These are phyloP conservation scores for Candida freyschussii DNA, from an alignment of 1,139 yeast genomes.

Conservation along the genomic window DNA sequence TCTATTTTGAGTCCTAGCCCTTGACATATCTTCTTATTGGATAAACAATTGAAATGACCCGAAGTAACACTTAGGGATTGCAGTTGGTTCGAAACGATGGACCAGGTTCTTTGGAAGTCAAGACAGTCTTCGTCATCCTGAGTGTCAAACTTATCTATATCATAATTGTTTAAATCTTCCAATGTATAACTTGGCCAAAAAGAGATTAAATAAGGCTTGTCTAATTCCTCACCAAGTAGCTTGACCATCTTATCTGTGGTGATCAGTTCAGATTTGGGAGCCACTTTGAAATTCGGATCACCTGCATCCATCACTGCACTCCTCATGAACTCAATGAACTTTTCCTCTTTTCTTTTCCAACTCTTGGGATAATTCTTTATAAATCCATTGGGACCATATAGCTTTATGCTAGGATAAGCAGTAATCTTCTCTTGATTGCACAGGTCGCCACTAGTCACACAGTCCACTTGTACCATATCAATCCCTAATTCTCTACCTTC, in stretches of 20 bases:
- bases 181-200: constrained; percentile 57
- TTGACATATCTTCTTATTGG: constrained; percentile 45
- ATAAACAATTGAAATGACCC: constrained; percentile 56
- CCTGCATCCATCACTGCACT: constrained; percentile 46
- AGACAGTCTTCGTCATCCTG: constrained; percentile 46
- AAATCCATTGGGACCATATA: constrained; percentile 52
- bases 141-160: constrained; percentile 34
- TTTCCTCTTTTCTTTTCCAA: constrained; percentile 42
- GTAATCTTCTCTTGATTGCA: constrained; percentile 56
- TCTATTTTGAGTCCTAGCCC: constrained; percentile 35
- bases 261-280: constrained; percentile 27
- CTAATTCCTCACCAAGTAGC: constrained; percentile 40
- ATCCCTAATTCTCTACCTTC: constrained; percentile 42
- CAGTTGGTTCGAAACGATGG: constrained; percentile 46
- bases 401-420: constrained; percentile 53
- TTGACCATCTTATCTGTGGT: constrained; percentile 39
- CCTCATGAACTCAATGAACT: constrained; percentile 47
- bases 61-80: constrained; percentile 36
- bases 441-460: constrained; percentile 67
- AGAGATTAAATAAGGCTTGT: constrained; percentile 50
- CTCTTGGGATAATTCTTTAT: constrained; percentile 41
- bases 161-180: constrained; percentile 34
- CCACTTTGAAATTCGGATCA: constrained; percentile 28
- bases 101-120: constrained; percentile 53
- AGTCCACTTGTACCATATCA: constrained; percentile 64